Base-by-base conservation (phyloP, 2,329 filamentous ascomycete species). In the Diaporthe citri region DNA sequence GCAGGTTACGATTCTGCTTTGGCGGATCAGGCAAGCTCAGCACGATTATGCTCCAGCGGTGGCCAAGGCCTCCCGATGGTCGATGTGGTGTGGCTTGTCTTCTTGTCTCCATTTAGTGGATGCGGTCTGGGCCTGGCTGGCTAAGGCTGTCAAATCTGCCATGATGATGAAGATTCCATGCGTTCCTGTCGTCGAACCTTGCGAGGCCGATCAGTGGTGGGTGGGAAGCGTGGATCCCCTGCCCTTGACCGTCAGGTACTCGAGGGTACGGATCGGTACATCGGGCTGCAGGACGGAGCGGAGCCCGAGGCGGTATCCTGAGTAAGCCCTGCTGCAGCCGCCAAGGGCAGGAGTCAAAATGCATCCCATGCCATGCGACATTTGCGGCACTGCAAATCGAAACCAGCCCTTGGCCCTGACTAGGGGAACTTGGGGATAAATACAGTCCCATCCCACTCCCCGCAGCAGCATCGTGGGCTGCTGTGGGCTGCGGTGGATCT, bases 251-350 rank as follows among this genome's bases (percentile, higher is more conserved):
- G n/a, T 15, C 8, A 55, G 71, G 71, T 72, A 72, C 71, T 55
- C 36, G 15, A 12, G 17, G n/a, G 71, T 72, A 72, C 71, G 57
- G n/a, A 25, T 43, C 59, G 46, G 57, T 72, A 72, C 71, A 72
- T 72, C 57, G 71, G 57, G 71, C 46, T 36, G 71, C 55, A 72
- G 46, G 8, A 64, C 36, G 48, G 36, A 64, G 48, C 71, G 71
- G 71, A 72, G 71, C 71, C 71, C 71, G 71, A 72, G 57, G 57
- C 57, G 71, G 46, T 55, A 60, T 46, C 25, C 28, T 72, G 71
- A 72, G 71, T 72, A 72, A 72, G 71, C 71, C 71, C n/a, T 72
- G 57, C n/a, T 72, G 57, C 57, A 64, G 46, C 46, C 51, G 71
- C 46, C 64, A 69, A 69, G 46, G n/a, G 17, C 20, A 25, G 57